Conservation (phyloP, 345 rosid species). For the Citrus glauca region DNA sequence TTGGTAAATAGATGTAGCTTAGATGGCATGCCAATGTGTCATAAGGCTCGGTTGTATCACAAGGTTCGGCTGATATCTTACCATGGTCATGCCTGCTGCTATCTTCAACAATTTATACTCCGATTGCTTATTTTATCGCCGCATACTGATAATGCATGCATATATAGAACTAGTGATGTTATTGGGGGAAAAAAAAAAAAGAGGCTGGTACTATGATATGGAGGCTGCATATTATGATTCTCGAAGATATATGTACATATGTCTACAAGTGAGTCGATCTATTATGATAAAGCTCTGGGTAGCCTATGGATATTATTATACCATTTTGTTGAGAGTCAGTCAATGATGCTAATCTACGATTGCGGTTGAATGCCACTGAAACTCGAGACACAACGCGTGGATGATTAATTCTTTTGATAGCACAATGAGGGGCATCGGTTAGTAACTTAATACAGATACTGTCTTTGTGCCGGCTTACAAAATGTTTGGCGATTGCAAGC, state of each 20-base stretch:
- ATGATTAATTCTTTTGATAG: neutral
- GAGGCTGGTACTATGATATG: neutral
- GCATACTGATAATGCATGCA: neutral
- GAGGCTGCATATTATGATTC: neutral
- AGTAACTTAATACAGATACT: slow-evolving; percentile 12
- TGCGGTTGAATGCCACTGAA: slow-evolving; percentile 18
- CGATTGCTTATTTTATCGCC: neutral
- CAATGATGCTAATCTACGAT: neutral
- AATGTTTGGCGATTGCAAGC: slow-evolving; percentile 20
- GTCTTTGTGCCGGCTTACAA: slow-evolving; percentile 7
- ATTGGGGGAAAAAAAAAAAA: no score
- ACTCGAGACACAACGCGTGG: slow-evolving; percentile 11
- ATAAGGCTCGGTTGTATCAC: no score
- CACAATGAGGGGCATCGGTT: neutral
- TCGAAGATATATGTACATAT: neutral
- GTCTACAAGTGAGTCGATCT: neutral
- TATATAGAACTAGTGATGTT: neutral
- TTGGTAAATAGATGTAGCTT: no score
- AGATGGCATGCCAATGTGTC: no score
- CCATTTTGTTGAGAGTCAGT: neutral
- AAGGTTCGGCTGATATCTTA: no score
- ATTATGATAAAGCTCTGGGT: neutral
- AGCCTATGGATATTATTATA: neutral
- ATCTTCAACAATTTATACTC: no score
- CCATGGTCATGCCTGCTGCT: no score